Base-by-base conservation (phyloP, 371 early-diverging fungal species). In the Apophysomyces sp. region DNA sequence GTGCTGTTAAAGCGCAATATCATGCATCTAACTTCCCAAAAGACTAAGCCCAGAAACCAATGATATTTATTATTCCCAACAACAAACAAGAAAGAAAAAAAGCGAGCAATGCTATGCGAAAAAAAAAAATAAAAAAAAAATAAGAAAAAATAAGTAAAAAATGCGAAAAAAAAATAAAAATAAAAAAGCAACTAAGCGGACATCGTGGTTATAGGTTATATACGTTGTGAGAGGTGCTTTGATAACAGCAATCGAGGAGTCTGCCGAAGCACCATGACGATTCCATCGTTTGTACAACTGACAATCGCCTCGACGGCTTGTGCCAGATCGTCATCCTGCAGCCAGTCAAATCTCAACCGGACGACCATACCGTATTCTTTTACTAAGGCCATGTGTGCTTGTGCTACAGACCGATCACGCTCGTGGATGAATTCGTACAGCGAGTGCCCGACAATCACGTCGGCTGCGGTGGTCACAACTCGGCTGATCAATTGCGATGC, bases 281-380 rank as follows among this genome's bases (percentile, higher is more conserved):
- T 29, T 11, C 77, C 75, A 61, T 90, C 88, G 52, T 78, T 80
- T 0, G 75, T 69, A 32, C 73, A 69, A 28, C 75, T 73, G 6
- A 71, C 58, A 21, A 74, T 68, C 7, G 75, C 70, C 44, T 80
- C 80, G 7, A 78, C 53, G 6, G 63, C 39, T 24, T 60, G 36
- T 34, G 57, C 49, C 7, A 52, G 21, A 16, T 60, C 55, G 7
- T 66, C 51, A 55, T 65, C 67, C 8, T 69, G 60, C 9, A 72
- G 4, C 79, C 79, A 79, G 32, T 76, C 68, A 59, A 79, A 79
- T 12, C 80, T 68, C 18, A 79, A n/a, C 18, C 75, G 61, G 11
- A 73, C 65, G 3, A 73, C 58, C 62, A 72, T 67, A 49, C 67
- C 63, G 26, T 61, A 61, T 41, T 66, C 53, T 32, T 74, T 76